Evolutionary conservation across 2,329 filamentous ascomycete species (phyloP).

Genomic region (Phaeosphaeriaceae sp.): DNA sequence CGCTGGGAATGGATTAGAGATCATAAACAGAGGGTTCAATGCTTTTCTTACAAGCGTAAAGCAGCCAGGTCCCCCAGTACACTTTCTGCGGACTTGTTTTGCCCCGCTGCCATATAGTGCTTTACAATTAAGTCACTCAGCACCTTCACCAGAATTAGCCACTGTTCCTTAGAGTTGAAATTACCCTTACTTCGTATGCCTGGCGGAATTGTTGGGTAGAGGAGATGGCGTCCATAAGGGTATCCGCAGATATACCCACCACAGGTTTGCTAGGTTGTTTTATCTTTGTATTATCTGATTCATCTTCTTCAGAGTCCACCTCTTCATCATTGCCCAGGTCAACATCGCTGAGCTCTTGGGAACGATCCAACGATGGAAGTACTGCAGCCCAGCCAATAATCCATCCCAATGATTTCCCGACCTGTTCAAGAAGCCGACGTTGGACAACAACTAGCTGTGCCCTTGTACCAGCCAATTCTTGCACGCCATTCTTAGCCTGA

Average conservation of each 20-base stretch:
- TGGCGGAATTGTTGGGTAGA: slow-evolving; percentile 49
- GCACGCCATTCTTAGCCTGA: slow-evolving; percentile 64
- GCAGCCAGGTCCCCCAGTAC: slow-evolving; percentile 85
- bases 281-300: slow-evolving; percentile 6
- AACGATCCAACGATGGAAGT: slow-evolving; percentile 28
- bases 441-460: slow-evolving; percentile 84
- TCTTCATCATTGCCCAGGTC: slow-evolving; percentile 39
- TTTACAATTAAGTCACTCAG: slow-evolving; percentile 85
- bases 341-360: slow-evolving; percentile 46
- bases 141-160: slow-evolving; percentile 66
- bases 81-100: slow-evolving; percentile 76
- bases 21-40: background rate
- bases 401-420: slow-evolving; percentile 77
- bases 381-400: slow-evolving; percentile 71
- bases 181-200: slow-evolving; percentile 46
- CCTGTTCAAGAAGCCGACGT: slow-evolving; percentile 76
- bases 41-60: slow-evolving; percentile 66
- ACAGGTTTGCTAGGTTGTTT: slow-evolving; percentile 16
- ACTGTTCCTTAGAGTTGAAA: background rate
- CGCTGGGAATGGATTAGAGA: slow-evolving; percentile 37
- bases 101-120: slow-evolving; percentile 80
- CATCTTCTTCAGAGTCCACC: slow-evolving; percentile 16
- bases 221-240: slow-evolving; percentile 41
- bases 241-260: slow-evolving; percentile 36
- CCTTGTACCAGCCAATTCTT: slow-evolving; percentile 81